Conservation (phyloP, 768 basidiomycete genomes). For the Boletus tomentosulus region DNA sequence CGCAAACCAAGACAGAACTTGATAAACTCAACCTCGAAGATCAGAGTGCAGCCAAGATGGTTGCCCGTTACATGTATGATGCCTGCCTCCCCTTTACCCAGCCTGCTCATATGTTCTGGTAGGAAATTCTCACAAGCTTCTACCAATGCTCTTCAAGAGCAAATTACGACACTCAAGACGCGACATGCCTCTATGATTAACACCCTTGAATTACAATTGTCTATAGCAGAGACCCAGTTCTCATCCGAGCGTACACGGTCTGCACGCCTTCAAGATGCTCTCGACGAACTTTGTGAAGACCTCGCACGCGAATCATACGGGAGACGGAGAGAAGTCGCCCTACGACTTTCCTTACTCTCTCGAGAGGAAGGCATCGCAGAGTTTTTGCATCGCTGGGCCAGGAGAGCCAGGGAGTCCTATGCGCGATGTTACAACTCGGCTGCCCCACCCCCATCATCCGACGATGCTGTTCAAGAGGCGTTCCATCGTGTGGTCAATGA, state of each 20-base stretch:
- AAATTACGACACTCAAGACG: constrained; percentile 53
- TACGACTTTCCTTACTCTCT: constrained; percentile 57
- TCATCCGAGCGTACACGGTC: constrained; percentile 40
- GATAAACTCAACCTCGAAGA: constrained; percentile 60
- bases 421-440: constrained; percentile 19
- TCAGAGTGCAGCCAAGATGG: constrained; percentile 75
- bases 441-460: not conserved
- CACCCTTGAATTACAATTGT: constrained; percentile 51
- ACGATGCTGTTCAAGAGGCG: constrained; percentile 18
- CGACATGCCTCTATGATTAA: constrained; percentile 60
- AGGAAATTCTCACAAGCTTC: constrained; percentile 85
- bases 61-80: constrained; percentile 78
- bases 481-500: constrained; percentile 34
- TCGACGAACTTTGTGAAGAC: constrained; percentile 71
- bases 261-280: constrained; percentile 49
- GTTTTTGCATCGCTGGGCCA: constrained; percentile 52
- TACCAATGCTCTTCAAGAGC: constrained; percentile 58
- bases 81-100: not conserved
- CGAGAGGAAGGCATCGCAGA: constrained; percentile 63
- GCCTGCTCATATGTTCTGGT: constrained; percentile 1
- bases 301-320: constrained; percentile 69
- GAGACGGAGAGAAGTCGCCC: constrained; percentile 62
- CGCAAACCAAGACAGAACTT: constrained; percentile 45
- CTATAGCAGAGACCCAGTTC: constrained; percentile 41
- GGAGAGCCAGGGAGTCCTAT: constrained; percentile 44